A percentile compares a stretch with the other conserved stretches of the same genome.
Evolutionary conservation across 1,284 basidiomycete genomes (phyloP).

Genomic region (Jaminaea rosea): DNA sequence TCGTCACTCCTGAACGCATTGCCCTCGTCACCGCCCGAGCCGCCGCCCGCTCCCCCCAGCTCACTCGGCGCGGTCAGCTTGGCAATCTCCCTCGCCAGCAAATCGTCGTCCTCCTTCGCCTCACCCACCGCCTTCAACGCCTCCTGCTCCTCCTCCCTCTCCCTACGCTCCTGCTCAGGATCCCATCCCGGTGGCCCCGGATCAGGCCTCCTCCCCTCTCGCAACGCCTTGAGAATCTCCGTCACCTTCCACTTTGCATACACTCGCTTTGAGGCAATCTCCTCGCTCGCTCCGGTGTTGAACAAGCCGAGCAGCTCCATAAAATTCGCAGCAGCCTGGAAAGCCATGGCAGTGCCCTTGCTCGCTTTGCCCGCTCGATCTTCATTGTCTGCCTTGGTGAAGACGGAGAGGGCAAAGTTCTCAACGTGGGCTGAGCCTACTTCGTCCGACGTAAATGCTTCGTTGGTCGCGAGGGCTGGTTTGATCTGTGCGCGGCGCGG

Average conservation of each 20-base stretch:
- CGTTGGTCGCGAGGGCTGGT: slow-evolving; percentile 61
- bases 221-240: slow-evolving; percentile 75
- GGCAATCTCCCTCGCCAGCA: slow-evolving; percentile 33
- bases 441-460: slow-evolving; percentile 69
- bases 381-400: slow-evolving; percentile 79
- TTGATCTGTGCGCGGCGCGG: slow-evolving; percentile 53
- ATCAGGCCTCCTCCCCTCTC: slow-evolving; percentile 54
- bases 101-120: slow-evolving; percentile 23
- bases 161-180: slow-evolving; percentile 14
- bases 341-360: slow-evolving; percentile 76
- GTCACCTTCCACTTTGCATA: slow-evolving; percentile 90
- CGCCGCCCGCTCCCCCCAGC: background rate
- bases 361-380: slow-evolving; percentile 69
- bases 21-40: too few relatives aligned
- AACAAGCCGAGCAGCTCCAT: slow-evolving; percentile 72
- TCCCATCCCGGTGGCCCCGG: slow-evolving; percentile 29
- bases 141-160: slow-evolving; percentile 7
- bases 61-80: slow-evolving; percentile 16
- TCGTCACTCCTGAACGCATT: too few relatives aligned
- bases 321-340: slow-evolving; percentile 76
- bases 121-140: slow-evolving; percentile 15
- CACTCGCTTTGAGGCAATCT: slow-evolving; percentile 61
- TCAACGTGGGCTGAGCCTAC: slow-evolving; percentile 81
- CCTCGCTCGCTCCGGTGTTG: slow-evolving; percentile 49
- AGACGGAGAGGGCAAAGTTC: slow-evolving; percentile 84